Base-by-base conservation (phyloP, 371 early-diverging fungal genomes). In the Choanephora cucurbitarum region DNA sequence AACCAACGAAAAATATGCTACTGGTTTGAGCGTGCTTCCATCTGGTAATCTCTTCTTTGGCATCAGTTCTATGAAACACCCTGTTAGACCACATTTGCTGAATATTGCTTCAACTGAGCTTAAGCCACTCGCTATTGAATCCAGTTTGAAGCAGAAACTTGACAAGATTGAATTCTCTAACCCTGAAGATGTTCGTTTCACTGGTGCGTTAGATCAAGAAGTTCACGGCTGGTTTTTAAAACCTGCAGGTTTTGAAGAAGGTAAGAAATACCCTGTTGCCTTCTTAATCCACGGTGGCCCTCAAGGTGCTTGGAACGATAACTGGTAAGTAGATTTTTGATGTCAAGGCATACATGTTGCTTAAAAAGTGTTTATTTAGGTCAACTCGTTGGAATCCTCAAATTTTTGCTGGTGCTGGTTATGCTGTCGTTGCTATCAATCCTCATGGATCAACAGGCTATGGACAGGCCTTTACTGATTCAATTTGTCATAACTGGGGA, bases 201-300 rank as follows among this genome's bases (percentile, higher is more conserved):
- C 55, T 7, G 93, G 93, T 9, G 83, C 86, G 14, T 60, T 82
- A 44, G 72, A 77, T 55, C 75, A 80, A n/a, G 56, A 70, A 11
- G 88, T 92, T 24, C 89, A 90, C 55, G 92, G 91, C 5, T 87
- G 84, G 74, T 58, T 91, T 32, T 55, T 89, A 37, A 88, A 84
- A 49, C 92, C 92, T 31, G 75, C 80, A 19, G 62, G 75, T 43
- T 90, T 87, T 57, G 79, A 86, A 40, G 47, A 73, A 17, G 39
- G 63, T 5, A 74, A 80, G 44, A 79, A 75, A 50, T 92, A 92
- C 46, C 94, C 94, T 18, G 72, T 92, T 5, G 92, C 91, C 8
- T 87, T 90, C 51, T 72, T 92, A 49, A 88, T 94, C 62, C 94
- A 94, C 60, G 94, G 94, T 21, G 94, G 94, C 0, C 94, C 94